Percentiles rank a stretch among this genome's conserved stretches.
Evolutionary conservation across 495 filamentous ascomycete species (phyloP).

Genomic region (Parmelia sp.): DNA sequence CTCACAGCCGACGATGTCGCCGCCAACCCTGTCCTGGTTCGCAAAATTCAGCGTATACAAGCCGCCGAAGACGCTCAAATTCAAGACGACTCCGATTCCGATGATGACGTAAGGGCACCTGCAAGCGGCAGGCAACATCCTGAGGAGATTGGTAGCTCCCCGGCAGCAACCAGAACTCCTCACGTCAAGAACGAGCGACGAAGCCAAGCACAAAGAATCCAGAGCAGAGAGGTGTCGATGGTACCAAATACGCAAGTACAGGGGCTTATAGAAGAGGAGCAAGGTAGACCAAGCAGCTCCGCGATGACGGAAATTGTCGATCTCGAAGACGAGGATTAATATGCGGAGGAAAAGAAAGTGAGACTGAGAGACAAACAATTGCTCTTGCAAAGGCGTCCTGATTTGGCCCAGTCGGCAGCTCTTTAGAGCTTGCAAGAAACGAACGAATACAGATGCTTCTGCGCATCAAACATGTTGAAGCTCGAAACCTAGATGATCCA

Average conservation of each 20-base stretch:
- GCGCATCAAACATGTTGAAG: neutral
- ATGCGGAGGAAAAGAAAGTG: conserved; percentile 4
- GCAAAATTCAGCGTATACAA: conserved; percentile 33
- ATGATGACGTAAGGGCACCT: conserved; percentile 15
- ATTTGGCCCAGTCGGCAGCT: neutral
- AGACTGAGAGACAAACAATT: neutral
- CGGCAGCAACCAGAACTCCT: conserved; percentile 6
- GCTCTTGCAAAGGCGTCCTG: neutral
- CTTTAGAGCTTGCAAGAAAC: neutral
- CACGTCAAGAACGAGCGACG: conserved; percentile 12
- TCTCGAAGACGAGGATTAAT: conserved; percentile 10
- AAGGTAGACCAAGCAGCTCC: neutral
- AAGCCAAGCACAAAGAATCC: conserved; percentile 12
- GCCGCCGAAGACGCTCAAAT: conserved; percentile 22
- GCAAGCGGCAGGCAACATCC: neutral
- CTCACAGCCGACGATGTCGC: conserved; percentile 40
- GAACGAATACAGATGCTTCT: neutral
- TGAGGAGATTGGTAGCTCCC: conserved; percentile 23
- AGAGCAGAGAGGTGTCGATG: conserved; percentile 14
- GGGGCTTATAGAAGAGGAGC: neutral
- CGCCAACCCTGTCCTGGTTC: conserved; percentile 38
- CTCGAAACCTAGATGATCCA: neutral
- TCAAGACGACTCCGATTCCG: conserved; percentile 38
- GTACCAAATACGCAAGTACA: conserved; percentile 17
- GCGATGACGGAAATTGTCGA: neutral